phyloP scores from a whole-genome alignment of 345 rosid species.

The Salix udensis region DNA sequence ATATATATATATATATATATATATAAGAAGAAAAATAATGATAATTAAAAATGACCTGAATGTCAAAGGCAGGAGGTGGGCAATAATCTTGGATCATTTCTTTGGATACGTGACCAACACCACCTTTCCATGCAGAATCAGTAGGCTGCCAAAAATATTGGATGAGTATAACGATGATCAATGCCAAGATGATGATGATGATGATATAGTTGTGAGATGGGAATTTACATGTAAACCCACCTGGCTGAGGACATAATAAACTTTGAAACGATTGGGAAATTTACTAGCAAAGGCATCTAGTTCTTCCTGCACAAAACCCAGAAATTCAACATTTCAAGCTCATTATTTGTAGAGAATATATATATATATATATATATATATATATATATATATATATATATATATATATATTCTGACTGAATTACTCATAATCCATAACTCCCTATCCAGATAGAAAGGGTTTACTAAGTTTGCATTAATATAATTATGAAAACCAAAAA shows the following conservation, averaged over 20 bases:
- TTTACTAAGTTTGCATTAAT: neutral
- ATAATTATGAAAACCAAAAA: neutral
- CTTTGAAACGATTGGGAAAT: constrained; percentile 10
- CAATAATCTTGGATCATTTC: constrained; percentile 13
- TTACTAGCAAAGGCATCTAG: constrained; percentile 13
- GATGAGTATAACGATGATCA: too few relatives aligned
- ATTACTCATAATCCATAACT: too few relatives aligned
- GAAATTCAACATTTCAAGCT: neutral
- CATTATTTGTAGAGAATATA: neutral
- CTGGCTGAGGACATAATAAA: constrained; percentile 12
- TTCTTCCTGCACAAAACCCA: constrained; percentile 10
- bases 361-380: neutral
- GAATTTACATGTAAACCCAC: neutral
- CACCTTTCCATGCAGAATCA: constrained; percentile 13
- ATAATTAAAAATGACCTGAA: constrained; percentile 6
- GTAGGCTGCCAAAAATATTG: constrained; percentile 15
- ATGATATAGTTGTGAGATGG: neutral
- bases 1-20: too few relatives aligned
- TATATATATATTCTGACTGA: neutral
- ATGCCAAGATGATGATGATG: neutral
- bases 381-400: neutral
- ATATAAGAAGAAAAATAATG: too few relatives aligned
- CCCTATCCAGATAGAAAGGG: too few relatives aligned
- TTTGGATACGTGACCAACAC: constrained; percentile 11
- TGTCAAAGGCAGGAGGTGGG: constrained; percentile 14